These are phyloP conservation scores for Paecilomyces niveus DNA, from an alignment of 2,329 filamentous ascomycete genomes.

Conservation along the genomic window DNA sequence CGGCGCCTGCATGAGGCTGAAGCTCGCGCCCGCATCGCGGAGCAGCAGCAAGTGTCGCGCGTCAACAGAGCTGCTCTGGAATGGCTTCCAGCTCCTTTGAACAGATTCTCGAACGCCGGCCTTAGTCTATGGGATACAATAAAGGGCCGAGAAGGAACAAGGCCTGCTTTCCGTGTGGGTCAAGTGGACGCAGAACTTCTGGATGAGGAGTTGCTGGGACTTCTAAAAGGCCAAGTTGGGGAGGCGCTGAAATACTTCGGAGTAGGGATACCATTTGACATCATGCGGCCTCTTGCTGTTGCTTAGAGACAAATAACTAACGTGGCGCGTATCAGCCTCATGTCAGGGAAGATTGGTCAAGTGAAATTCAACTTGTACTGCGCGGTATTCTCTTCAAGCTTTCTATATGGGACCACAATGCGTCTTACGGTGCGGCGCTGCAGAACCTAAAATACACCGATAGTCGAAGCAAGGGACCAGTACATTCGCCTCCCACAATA, in stretches of 20 bases:
- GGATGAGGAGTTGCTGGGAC: slow-evolving; percentile 82
- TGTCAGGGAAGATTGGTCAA: slow-evolving; percentile 76
- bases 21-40: slow-evolving; percentile 48
- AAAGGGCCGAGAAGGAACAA: slow-evolving; percentile 67
- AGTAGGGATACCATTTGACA: slow-evolving; percentile 37
- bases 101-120: slow-evolving; percentile 40
- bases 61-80: slow-evolving; percentile 48
- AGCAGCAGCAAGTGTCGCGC: slow-evolving; percentile 40
- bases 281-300: neutral
- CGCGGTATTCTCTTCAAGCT: slow-evolving; percentile 85
- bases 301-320: slow-evolving; percentile 2
- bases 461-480: slow-evolving; percentile 58
- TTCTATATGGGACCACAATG: slow-evolving; percentile 92
- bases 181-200: slow-evolving; percentile 94
- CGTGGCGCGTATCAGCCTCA: slow-evolving; percentile 41
- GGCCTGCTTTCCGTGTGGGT: slow-evolving; percentile 83
- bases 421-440: slow-evolving; percentile 85
- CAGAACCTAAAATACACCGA: slow-evolving; percentile 90
- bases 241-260: slow-evolving; percentile 85
- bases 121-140: slow-evolving; percentile 61
- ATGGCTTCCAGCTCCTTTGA: slow-evolving; percentile 57
- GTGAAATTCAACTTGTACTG: slow-evolving; percentile 74
- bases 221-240: slow-evolving; percentile 77
- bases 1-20: slow-evolving; percentile 67
- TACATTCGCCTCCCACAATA: slow-evolving; percentile 63